Conservation (phyloP, 164 flowering plant species). For the Pachysandra terminalis region DNA sequence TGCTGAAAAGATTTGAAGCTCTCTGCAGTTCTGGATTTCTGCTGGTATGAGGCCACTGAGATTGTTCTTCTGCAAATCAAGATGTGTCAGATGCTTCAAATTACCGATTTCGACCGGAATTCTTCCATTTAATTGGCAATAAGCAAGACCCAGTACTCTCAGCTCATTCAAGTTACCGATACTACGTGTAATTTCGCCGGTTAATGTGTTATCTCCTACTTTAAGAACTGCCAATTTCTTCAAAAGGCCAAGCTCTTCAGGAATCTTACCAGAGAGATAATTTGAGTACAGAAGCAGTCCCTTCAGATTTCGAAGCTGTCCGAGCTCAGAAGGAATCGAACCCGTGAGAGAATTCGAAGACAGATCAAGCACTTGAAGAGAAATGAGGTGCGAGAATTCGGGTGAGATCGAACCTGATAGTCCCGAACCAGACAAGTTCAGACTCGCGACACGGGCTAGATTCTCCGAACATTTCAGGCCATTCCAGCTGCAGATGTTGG, state of each 20-base stretch:
- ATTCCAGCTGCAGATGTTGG: conserved; percentile 63
- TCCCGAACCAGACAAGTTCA: conserved; percentile 63
- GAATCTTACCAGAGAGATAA: conserved; percentile 62
- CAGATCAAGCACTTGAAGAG: conserved; percentile 59
- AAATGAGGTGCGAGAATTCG: conserved; percentile 44
- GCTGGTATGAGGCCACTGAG: conserved; percentile 61
- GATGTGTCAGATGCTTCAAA: conserved; percentile 52
- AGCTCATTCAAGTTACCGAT: conserved; percentile 64
- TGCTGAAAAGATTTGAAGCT: conserved; percentile 59
- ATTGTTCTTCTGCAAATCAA: conserved; percentile 68
- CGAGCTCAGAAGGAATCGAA: conserved; percentile 61
- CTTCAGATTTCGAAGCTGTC: conserved; percentile 50
- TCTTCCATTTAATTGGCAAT: conserved; percentile 65
- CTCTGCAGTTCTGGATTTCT: conserved; percentile 45
- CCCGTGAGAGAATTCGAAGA: conserved; percentile 70
- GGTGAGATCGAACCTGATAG: conserved; percentile 57
- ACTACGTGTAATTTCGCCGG: conserved; percentile 43
- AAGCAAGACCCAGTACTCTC: conserved; percentile 62
- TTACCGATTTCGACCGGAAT: conserved; percentile 73
- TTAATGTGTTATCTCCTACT: conserved; percentile 65
- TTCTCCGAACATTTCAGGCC: conserved; percentile 68
- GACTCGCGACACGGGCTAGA: conserved; percentile 39
- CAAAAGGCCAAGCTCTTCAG: conserved; percentile 59
- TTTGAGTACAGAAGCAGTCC: conserved; percentile 65
- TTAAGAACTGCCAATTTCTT: conserved; percentile 63